These are phyloP conservation scores for Paraphoma chrysanthemicola DNA, from an alignment of 2,329 filamentous ascomycete species.

Conservation along the genomic window DNA sequence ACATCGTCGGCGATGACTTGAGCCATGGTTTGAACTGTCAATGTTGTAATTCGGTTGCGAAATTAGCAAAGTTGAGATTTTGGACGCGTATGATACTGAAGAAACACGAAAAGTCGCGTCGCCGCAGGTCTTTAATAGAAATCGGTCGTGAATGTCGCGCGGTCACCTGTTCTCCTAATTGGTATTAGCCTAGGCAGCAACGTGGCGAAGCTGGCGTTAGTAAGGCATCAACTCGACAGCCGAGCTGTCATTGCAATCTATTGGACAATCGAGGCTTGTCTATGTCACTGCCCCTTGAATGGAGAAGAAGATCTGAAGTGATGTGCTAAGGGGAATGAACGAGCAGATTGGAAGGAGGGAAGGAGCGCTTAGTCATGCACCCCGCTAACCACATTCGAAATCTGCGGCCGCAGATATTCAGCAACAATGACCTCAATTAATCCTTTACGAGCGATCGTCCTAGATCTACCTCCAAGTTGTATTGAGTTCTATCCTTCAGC, in stretches of 20 bases:
- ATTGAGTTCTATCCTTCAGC: constrained; percentile 73
- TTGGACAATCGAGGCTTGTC: neutral
- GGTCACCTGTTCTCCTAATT: constrained; percentile 19
- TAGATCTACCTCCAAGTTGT: constrained; percentile 77
- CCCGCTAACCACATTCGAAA: neutral
- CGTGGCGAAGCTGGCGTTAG: constrained; percentile 26
- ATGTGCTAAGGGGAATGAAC: neutral
- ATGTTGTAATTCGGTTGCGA: neutral
- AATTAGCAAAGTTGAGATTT: neutral
- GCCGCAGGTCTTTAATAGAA: constrained; percentile 27
- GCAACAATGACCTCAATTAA: constrained; percentile 41
- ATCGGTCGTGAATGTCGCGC: constrained; percentile 8
- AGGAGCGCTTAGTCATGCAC: neutral
- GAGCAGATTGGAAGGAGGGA: neutral
- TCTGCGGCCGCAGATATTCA: neutral
- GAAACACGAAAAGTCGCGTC: constrained; percentile 34
- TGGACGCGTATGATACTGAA: constrained; percentile 15
- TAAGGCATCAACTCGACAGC: constrained; percentile 38
- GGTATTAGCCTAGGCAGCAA: constrained; percentile 43
- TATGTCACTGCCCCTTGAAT: neutral
- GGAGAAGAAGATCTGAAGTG: neutral
- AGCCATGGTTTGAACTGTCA: constrained; percentile 19
- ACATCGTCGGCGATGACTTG: constrained; percentile 9
- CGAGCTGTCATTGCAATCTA: constrained; percentile 1
- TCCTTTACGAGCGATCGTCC: constrained; percentile 58